Base-by-base conservation (phyloP, 768 basidiomycete species). In the Panaeolus papilionaceus region DNA sequence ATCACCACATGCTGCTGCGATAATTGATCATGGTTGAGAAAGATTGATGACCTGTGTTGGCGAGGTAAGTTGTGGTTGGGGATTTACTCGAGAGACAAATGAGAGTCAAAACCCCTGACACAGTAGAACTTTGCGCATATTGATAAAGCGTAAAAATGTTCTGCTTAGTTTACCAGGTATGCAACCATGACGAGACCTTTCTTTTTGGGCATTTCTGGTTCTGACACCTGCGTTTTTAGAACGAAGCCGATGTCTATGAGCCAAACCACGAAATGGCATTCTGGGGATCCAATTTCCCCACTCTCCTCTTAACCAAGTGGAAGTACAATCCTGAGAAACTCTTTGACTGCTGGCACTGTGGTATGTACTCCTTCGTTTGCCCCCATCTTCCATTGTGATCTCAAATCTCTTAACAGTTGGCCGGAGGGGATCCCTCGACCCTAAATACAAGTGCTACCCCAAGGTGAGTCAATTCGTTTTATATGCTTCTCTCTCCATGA, bases 311-410 rank as follows among this genome's bases (percentile, higher is more conserved):
- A 2, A 63, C 64, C 62, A 67, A 67, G 38, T 12, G 40, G n/a
- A 67, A 64, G 42, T 58, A 64, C 63, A 51, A 67, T 39, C 67
- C 67, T 3, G n/a, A 64, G 26, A n/a, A 38, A 18, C 39, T 67
- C 49, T 67, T 67, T 38, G 51, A 49, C 16, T 49, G 47, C 47
- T 49, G 47, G 47, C 47, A 18, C 47, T 49, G 47, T 18, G 47
- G 47, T 49, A 26, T 10, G 47, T n/a, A 11, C 6, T 12, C 8
- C 5, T 26, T 18, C 20, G 6, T 8, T 18, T 20, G 12, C 1
- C 12, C n/a, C 16, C 45, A n/a, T 45, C 18, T 45, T 20, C 2
- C 39, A 7, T 7, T 18, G 44, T 45, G 14, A 18, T 2, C 44
- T 45, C 1, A 49, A 16, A 23, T 20, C 23, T 49, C 6, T 5